Percentiles rank a stretch among this genome's conserved stretches.
Evolutionary conservation across 2,329 filamentous ascomycete species (phyloP).

Genomic region (Arachnopeziza araneosa): DNA sequence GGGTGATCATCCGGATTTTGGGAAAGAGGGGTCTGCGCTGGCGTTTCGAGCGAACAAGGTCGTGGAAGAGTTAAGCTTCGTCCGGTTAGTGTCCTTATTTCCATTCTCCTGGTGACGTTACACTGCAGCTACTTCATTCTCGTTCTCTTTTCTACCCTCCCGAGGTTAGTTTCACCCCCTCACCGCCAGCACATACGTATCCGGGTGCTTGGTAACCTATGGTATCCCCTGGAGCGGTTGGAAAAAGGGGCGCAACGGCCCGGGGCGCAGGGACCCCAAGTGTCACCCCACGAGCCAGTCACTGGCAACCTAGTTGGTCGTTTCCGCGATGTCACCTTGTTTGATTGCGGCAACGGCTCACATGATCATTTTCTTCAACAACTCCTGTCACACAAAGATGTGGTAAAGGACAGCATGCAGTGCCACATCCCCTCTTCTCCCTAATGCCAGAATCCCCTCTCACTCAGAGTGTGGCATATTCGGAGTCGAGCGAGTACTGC

Average conservation of each 20-base stretch:
- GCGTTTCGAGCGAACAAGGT: slow-evolving; percentile 55
- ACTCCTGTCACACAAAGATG: neutral
- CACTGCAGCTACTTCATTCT: neutral
- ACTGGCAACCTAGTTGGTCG: neutral
- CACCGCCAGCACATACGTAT: neutral
- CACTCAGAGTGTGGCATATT: neutral
- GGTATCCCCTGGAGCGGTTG: neutral
- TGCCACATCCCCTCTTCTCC: neutral
- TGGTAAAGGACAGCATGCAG: neutral
- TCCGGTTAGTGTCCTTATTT: slow-evolving; percentile 50
- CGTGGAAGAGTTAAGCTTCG: slow-evolving; percentile 65
- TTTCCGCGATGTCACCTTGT: neutral
- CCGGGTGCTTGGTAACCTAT: slow-evolving; percentile 3
- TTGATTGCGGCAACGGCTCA: neutral
- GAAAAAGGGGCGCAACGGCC: neutral
- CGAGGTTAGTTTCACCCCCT: neutral
- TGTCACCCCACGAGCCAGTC: neutral
- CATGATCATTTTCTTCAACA: neutral
- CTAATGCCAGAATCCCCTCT: neutral
- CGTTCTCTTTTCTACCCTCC: neutral
- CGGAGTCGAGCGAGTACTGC: neutral
- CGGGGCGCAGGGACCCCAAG: neutral
- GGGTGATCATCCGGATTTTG: slow-evolving; percentile 61
- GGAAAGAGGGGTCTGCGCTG: slow-evolving; percentile 44
- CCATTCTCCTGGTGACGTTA: neutral